Evolutionary conservation across 73 alveolate species (phyloP).

Genomic region (Symbiodinium natans): DNA sequence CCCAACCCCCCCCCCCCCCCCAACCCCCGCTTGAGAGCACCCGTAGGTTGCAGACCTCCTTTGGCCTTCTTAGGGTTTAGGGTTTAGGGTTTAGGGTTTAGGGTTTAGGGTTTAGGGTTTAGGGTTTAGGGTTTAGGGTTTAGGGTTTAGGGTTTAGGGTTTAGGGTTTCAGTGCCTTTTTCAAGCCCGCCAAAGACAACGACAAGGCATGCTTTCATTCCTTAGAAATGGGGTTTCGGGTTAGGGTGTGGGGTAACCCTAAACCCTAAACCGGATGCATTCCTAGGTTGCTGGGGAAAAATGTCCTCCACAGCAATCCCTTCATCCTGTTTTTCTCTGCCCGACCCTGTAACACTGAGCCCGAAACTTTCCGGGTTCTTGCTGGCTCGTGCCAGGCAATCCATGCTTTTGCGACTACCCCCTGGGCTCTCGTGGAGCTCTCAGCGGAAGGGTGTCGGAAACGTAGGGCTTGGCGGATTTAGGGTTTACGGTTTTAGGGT

Average conservation of each 20-base stretch:
- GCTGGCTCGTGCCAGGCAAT: constrained; percentile 45
- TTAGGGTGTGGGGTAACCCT: not conserved
- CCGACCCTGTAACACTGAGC: not conserved
- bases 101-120: too few relatives aligned
- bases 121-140: too few relatives aligned
- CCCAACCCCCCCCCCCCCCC: too few relatives aligned
- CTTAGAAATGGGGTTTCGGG: not conserved
- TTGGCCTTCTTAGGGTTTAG: too few relatives aligned
- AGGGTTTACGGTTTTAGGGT: too few relatives aligned
- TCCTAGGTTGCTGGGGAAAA: not conserved
- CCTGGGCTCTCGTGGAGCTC: constrained; percentile 47
- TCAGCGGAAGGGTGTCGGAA: too few relatives aligned
- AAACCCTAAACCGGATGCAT: not conserved
- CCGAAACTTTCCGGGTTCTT: not conserved
- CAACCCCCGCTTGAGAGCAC: too few relatives aligned
- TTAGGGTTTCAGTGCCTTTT: too few relatives aligned
- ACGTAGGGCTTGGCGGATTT: too few relatives aligned
- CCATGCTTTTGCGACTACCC: constrained; percentile 75
- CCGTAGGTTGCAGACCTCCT: too few relatives aligned
- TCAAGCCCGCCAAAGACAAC: not conserved
- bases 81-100: not conserved
- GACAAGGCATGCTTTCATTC: not conserved
- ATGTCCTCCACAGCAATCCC: not conserved
- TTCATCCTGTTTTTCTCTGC: not conserved
- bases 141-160: not conserved